Conservation (phyloP, 2,329 filamentous ascomycete genomes). For the Sclerotinia trifoliorum region DNA sequence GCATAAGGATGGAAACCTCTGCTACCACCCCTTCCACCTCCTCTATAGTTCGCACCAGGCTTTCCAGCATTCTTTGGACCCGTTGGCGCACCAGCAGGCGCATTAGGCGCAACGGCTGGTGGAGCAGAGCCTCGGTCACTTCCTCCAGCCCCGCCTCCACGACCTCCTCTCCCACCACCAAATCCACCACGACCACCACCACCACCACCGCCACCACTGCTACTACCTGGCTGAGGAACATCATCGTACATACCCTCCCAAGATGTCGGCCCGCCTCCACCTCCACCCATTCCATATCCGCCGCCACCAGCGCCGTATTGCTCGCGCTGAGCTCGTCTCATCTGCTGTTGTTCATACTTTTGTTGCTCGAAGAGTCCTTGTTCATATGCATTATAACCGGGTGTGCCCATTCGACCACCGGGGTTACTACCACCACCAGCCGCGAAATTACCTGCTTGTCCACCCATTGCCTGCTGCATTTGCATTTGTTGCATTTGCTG, state of each 20-base stretch:
- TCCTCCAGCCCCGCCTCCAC: slow-evolving; percentile 31
- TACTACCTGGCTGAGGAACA: slow-evolving; percentile 67
- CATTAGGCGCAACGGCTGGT: slow-evolving; percentile 45
- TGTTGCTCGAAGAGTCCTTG: slow-evolving; percentile 75
- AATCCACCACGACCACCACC: slow-evolving; percentile 42
- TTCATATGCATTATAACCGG: slow-evolving; percentile 58
- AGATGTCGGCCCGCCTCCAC: slow-evolving; percentile 65
- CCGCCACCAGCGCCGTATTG: slow-evolving; percentile 35
- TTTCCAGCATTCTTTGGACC: slow-evolving; percentile 94
- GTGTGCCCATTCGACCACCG: slow-evolving; percentile 44
- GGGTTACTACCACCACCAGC: slow-evolving; percentile 43
- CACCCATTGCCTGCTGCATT: slow-evolving; percentile 45
- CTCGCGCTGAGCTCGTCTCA: slow-evolving; percentile 46
- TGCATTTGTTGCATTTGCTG: slow-evolving; percentile 50
- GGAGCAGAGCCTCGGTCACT: slow-evolving; percentile 39
- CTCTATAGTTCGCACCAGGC: slow-evolving; percentile 89
- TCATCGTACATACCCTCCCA: slow-evolving; percentile 99
- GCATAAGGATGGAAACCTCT: slow-evolving; percentile 80
- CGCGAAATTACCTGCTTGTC: slow-evolving; percentile 37
- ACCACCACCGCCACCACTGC: slow-evolving; percentile 43
- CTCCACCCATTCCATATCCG: slow-evolving; percentile 53
- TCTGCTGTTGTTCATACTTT: slow-evolving; percentile 69
- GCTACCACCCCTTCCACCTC: slow-evolving; percentile 75
- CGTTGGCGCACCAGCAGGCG: slow-evolving; percentile 81
- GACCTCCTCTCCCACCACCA: slow-evolving; percentile 39